Evolutionary conservation across 495 filamentous ascomycete species (phyloP).

Genomic region (Podospora tetraspora): DNA sequence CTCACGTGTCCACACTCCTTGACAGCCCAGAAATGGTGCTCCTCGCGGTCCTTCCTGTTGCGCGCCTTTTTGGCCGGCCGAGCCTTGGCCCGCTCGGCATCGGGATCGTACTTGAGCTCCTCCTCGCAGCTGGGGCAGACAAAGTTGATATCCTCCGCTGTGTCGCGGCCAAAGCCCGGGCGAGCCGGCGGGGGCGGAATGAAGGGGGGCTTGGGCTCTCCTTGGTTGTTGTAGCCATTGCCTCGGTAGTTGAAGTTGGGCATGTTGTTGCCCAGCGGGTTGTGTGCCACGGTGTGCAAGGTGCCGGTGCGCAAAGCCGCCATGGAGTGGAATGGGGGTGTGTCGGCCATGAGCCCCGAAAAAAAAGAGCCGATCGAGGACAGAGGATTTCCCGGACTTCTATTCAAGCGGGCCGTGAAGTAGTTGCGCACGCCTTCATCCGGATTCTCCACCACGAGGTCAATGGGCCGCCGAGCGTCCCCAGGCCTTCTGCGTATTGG

Average conservation of each 20-base stretch:
- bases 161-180: slow-evolving; percentile 40
- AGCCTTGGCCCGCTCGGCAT: slow-evolving; percentile 13
- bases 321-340: no score
- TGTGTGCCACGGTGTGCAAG: no score
- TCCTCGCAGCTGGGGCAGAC: slow-evolving; percentile 46
- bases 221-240: slow-evolving; percentile 21
- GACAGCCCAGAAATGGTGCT: slow-evolving; percentile 48
- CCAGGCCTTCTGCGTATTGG: background rate
- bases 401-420: slow-evolving; percentile 3
- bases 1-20: slow-evolving; percentile 48
- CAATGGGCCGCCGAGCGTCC: background rate
- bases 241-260: slow-evolving; percentile 29
- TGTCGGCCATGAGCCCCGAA: background rate
- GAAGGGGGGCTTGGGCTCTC: slow-evolving; percentile 26
- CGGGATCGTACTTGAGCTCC: slow-evolving; percentile 43
- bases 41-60: slow-evolving; percentile 38
- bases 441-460: background rate
- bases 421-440: background rate
- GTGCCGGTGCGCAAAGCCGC: no score
- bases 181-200: slow-evolving; percentile 32
- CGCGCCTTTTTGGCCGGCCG: slow-evolving; percentile 34
- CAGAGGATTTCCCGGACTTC: background rate
- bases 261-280: slow-evolving; percentile 26
- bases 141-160: slow-evolving; percentile 34
- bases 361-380: background rate